phyloP scores from a whole-genome alignment of 495 filamentous ascomycete species.

The Penicillium daleae region DNA sequence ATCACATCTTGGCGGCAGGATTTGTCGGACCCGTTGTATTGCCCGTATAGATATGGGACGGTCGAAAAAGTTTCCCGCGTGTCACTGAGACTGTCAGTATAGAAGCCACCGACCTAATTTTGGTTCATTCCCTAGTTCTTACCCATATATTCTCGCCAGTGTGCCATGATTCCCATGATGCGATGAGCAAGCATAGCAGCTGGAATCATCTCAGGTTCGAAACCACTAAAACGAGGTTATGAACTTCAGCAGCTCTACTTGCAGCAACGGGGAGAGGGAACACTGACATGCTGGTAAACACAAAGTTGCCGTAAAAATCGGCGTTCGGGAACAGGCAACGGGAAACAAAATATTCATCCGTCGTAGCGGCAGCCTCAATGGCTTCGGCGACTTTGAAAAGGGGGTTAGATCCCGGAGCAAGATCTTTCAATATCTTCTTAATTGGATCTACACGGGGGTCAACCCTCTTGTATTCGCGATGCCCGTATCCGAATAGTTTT shows the following conservation, averaged over 20 bases:
- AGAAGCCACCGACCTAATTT: constrained; percentile 23
- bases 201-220: constrained; percentile 42
- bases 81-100: constrained; percentile 19
- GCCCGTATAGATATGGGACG: constrained; percentile 36
- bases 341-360: constrained; percentile 55
- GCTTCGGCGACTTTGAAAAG: constrained; percentile 54
- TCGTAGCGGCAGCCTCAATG: constrained; percentile 51
- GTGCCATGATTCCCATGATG: constrained; percentile 46
- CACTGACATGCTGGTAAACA: constrained; percentile 56
- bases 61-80: constrained; percentile 40
- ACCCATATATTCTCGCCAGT: constrained; percentile 50
- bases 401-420: constrained; percentile 41
- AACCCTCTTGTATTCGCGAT: constrained; percentile 58
- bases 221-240: constrained; percentile 24
- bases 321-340: constrained; percentile 58
- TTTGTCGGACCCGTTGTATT: background rate
- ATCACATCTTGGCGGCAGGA: constrained; percentile 19
- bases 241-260: background rate
- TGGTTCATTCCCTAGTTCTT: background rate
- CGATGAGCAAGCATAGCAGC: constrained; percentile 40
- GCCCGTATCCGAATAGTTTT: constrained; percentile 63
- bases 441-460: constrained; percentile 57
- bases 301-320: constrained; percentile 60
- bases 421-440: constrained; percentile 47
- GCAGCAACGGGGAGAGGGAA: background rate